phyloP scores from a whole-genome alignment of 352 stramenopile genomes.

The Phytopythium helicoides region DNA sequence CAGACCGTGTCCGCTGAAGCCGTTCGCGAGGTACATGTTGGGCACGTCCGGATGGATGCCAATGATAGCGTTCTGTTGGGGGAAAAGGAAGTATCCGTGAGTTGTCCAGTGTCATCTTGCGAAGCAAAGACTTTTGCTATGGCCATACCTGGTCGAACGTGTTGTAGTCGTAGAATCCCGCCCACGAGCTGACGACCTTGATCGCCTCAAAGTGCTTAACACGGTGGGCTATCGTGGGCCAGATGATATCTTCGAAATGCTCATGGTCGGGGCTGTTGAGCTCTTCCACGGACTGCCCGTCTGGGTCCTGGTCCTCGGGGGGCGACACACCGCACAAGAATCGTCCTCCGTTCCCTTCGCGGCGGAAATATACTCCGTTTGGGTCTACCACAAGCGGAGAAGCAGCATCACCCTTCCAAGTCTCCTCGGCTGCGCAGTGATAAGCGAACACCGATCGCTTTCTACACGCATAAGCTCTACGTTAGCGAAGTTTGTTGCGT shows the following conservation, averaged over 20 bases:
- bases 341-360: conserved; percentile 60
- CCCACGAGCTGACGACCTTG: conserved; percentile 76
- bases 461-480: too few relatives aligned
- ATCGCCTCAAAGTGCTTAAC: conserved; percentile 79
- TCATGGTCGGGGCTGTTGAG: conserved; percentile 64
- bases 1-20: conserved; percentile 81
- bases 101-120: too few relatives aligned
- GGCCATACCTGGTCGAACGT: conserved; percentile 72
- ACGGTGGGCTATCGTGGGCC: conserved; percentile 74
- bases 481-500: too few relatives aligned
- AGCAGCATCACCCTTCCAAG: conserved; percentile 61
- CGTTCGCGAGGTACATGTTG: conserved; percentile 84
- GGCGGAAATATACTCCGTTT: conserved; percentile 79
- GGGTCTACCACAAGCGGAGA: conserved; percentile 75
- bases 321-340: conserved; percentile 77
- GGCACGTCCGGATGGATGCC: conserved; percentile 69
- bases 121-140: too few relatives aligned
- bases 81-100: too few relatives aligned
- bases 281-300: conserved; percentile 64
- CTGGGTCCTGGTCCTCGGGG: conserved; percentile 48
- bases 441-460: conserved; percentile 82
- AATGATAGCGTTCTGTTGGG: conserved; percentile 87
- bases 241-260: conserved; percentile 77
- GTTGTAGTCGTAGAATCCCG: conserved; percentile 88
- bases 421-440: conserved; percentile 70